These are phyloP conservation scores for Esteya vermicola DNA, from an alignment of 2,329 filamentous ascomycete genomes.

Conservation along the genomic window DNA sequence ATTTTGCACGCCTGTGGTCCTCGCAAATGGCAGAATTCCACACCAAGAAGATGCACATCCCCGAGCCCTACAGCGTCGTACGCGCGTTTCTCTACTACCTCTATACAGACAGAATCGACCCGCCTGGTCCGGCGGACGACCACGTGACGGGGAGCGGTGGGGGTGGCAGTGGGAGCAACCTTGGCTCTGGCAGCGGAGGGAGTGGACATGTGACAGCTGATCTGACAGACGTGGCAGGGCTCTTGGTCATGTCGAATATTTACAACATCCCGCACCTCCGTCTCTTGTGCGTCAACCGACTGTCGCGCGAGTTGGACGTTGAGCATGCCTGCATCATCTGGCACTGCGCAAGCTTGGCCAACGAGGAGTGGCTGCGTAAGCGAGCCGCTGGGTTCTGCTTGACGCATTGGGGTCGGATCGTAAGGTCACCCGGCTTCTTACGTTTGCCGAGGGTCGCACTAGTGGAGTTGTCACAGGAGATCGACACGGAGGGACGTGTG, in stretches of 20 bases:
- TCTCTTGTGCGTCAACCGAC: constrained; percentile 76
- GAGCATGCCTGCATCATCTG: constrained; percentile 92
- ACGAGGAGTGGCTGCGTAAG: constrained; percentile 85
- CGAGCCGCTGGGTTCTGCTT: constrained; percentile 81
- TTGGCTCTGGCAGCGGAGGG: too few species aligned
- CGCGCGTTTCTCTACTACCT: constrained; percentile 92
- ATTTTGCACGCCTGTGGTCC: constrained; percentile 83
- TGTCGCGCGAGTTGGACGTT: constrained; percentile 83
- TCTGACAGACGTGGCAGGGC: constrained; percentile 76
- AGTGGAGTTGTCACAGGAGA: constrained; percentile 84
- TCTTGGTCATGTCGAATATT: constrained; percentile 94
- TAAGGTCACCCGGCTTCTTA: constrained; percentile 77
- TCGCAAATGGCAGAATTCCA: constrained; percentile 97
- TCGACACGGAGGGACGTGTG: constrained; percentile 84
- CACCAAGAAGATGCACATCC: constrained; percentile 93
- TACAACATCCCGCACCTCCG: constrained; percentile 94
- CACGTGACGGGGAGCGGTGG: too few species aligned
- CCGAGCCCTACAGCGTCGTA: constrained; percentile 87
- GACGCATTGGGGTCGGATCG: constrained; percentile 87
- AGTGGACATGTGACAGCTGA: constrained; percentile 53
- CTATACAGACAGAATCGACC: constrained; percentile 82
- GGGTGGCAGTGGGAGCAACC: too few species aligned
- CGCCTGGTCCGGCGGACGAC: constrained; percentile 27
- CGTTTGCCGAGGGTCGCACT: constrained; percentile 64
- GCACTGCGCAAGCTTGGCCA: constrained; percentile 82